A percentile compares a stretch with the other conserved stretches of the same genome.
These are phyloP conservation scores for Remersonia thermophila DNA, from an alignment of 2,329 filamentous ascomycete genomes.

Conservation along the genomic window DNA sequence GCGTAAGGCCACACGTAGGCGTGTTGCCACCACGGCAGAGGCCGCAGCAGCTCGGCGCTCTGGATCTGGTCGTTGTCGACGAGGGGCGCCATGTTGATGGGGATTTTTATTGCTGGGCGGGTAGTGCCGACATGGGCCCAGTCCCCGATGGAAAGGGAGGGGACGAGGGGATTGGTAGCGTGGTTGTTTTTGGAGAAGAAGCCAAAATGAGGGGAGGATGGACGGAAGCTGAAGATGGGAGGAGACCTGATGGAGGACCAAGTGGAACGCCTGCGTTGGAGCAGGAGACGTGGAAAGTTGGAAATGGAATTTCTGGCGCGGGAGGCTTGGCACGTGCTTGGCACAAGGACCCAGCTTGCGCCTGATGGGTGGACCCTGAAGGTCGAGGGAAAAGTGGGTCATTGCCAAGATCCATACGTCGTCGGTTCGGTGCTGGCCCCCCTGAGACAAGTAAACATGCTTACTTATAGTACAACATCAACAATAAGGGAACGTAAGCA, in stretches of 20 bases:
- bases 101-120: neutral
- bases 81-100: slow-evolving; percentile 49
- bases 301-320: neutral
- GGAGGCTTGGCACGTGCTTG: neutral
- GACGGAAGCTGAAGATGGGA: too few species aligned
- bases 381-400: too few species aligned
- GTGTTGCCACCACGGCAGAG: slow-evolving; percentile 68
- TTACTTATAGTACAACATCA: too few species aligned
- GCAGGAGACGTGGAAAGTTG: too few species aligned
- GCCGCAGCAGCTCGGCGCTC: slow-evolving; percentile 76
- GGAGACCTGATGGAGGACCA: too few species aligned
- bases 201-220: neutral
- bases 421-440: too few species aligned
- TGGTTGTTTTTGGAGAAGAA: neutral
- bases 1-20: slow-evolving; percentile 88
- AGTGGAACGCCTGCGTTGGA: too few species aligned
- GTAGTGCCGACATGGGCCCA: slow-evolving; percentile 7
- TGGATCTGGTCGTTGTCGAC: slow-evolving; percentile 87
- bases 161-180: neutral
- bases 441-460: too few species aligned
- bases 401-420: too few species aligned
- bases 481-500: too few species aligned
- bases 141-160: neutral
- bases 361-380: too few species aligned
- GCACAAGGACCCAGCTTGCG: too few species aligned